Base-by-base conservation (phyloP, 805 yeast genomes). In the Yarrowia porcina region DNA sequence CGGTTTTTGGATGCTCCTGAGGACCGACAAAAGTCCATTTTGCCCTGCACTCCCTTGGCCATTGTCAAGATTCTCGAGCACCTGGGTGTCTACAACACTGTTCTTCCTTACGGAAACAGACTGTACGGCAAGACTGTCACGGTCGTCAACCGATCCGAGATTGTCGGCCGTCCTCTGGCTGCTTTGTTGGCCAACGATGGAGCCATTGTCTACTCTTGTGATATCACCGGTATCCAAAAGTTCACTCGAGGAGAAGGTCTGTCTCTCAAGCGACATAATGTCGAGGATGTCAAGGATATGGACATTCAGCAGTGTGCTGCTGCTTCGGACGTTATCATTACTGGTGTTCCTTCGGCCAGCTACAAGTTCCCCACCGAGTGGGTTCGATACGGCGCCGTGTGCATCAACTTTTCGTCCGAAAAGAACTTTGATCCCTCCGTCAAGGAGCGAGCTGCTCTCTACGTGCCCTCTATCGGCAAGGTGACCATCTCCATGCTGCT, bases 1-100 rank as follows among this genome's bases (percentile, higher is more conserved):
- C 82, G 99, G 70, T 93, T 79, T 72, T 77, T 94, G 70, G 97
- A 94, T 72, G 79, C 82, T 3, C 83, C 83, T n/a, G 77, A 76
- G 35, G 78, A 83, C 67, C 76, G 79, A 61, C 82, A 83, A 74
- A 94, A 94, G 77, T 87, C 96, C 9, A 90, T 94, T 64, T 78
- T 94, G 68, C 99, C 99, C 1, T 94, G 99, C 75, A 94, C 99
- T 2, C 97, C 99, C 4, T 79, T 94, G 67, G 98, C 98, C 0
- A 82, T 90, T 70, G 97, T 94, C 63, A 94, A 94, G 78, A 90
- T 91, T 63, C 79, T 94, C 71, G 99, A 94, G 73, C 90, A 86
- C 72, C 78, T 94, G 69, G 91, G 94, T 12, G 88, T 90, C 7
- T 94, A 94, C 80, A 94, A 93, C 76, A 76, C 82, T 47, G 75